Evolutionary conservation across 164 flowering plant species (phyloP).

Genomic region (Vitis cinerea): DNA sequence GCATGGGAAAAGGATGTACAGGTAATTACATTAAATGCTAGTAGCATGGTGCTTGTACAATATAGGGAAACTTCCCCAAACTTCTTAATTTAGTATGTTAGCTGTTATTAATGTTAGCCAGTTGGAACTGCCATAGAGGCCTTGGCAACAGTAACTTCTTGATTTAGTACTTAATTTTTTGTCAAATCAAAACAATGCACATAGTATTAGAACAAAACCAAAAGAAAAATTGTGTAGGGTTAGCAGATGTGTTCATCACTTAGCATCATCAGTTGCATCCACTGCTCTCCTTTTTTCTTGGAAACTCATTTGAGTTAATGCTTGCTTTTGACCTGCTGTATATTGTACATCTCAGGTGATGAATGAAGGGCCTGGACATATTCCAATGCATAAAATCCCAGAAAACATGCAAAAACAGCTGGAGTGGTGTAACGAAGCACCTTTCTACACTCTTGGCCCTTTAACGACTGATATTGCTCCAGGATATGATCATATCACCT

Average conservation of each 20-base stretch:
- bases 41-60: neutral
- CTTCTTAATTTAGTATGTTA: neutral
- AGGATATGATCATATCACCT: slow-evolving; percentile 98
- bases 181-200: too few species aligned
- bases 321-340: too few species aligned
- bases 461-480: slow-evolving; percentile 99
- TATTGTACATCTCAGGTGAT: slow-evolving; percentile 61
- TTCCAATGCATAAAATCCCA: slow-evolving; percentile 97
- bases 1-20: slow-evolving; percentile 99
- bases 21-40: slow-evolving; percentile 40
- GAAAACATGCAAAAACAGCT: slow-evolving; percentile 98
- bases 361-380: slow-evolving; percentile 99
- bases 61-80: neutral
- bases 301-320: neutral
- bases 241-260: too few species aligned
- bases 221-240: too few species aligned
- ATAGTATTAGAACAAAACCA: too few species aligned
- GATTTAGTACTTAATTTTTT: too few species aligned
- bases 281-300: neutral
- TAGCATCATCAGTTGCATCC: too few species aligned
- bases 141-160: too few species aligned
- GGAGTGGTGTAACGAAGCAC: slow-evolving; percentile 99
- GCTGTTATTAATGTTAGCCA: neutral
- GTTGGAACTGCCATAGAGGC: too few species aligned
- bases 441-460: slow-evolving; percentile 99